phyloP scores from a whole-genome alignment of 352 stramenopile species.

The Phytophthora sojae region DNA sequence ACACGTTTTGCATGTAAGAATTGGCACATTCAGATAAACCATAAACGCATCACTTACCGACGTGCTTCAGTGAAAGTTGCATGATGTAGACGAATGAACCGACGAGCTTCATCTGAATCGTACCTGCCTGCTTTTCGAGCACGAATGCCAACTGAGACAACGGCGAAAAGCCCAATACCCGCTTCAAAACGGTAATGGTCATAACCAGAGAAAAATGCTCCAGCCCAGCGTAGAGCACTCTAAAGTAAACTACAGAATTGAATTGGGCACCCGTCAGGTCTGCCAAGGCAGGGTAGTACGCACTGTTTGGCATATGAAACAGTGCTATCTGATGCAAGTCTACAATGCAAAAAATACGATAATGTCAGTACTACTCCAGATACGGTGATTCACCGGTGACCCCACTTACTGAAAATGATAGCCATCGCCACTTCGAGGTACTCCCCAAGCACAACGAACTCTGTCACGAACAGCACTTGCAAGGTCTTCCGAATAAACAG shows the following conservation, averaged over 20 bases:
- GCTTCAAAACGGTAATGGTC: background rate
- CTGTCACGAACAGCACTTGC: background rate
- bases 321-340: background rate
- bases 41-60: background rate
- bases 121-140: background rate
- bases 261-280: background rate
- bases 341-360: background rate
- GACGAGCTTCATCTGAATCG: background rate
- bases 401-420: background rate
- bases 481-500: background rate
- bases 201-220: background rate
- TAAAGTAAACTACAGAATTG: background rate
- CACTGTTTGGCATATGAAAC: background rate
- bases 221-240: background rate
- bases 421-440: background rate
- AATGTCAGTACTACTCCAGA: background rate
- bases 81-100: background rate
- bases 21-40: background rate
- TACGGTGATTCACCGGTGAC: background rate
- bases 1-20: background rate
- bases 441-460: background rate
- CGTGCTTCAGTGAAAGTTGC: background rate
- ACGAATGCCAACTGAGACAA: background rate
- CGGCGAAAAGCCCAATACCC: background rate
- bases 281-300: background rate